phyloP scores from a whole-genome alignment of 2,329 filamentous ascomycete genomes.

The Aspergillus proliferans region DNA sequence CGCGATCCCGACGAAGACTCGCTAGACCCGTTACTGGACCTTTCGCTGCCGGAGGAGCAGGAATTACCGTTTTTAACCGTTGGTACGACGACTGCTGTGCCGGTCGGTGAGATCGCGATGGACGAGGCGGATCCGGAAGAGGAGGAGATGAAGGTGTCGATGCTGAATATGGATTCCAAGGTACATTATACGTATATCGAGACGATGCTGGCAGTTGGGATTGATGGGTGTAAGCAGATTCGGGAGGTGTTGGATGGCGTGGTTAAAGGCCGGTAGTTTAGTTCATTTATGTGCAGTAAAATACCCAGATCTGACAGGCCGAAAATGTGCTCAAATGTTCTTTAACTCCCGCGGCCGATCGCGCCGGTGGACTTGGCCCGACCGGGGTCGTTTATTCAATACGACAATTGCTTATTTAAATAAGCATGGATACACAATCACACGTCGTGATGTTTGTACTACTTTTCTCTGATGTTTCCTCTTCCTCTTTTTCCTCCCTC shows the following conservation, averaged over 20 bases:
- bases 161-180: conserved; percentile 78
- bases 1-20: conserved; percentile 35
- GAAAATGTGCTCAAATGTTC: conserved; percentile 18
- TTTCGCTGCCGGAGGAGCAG: conserved; percentile 47
- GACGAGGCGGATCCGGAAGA: conserved; percentile 26
- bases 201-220: conserved; percentile 84
- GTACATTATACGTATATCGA: conserved; percentile 76
- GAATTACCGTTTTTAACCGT: conserved; percentile 87
- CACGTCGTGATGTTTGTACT: background rate
- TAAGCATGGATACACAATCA: background rate
- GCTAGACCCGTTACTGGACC: conserved; percentile 39
- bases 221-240: conserved; percentile 87
- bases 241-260: conserved; percentile 73
- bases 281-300: background rate
- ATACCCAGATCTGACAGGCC: background rate
- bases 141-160: conserved; percentile 56
- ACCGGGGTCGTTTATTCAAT: background rate
- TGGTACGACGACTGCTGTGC: conserved; percentile 52
- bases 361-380: background rate
- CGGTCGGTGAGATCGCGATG: conserved; percentile 52
- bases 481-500: background rate
- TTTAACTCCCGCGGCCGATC: background rate
- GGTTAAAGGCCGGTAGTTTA: conserved; percentile 37
- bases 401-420: background rate
- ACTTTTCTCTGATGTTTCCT: background rate